Conservation (phyloP, 1,139 yeast species). For the Wickerhamomyces sp. region DNA sequence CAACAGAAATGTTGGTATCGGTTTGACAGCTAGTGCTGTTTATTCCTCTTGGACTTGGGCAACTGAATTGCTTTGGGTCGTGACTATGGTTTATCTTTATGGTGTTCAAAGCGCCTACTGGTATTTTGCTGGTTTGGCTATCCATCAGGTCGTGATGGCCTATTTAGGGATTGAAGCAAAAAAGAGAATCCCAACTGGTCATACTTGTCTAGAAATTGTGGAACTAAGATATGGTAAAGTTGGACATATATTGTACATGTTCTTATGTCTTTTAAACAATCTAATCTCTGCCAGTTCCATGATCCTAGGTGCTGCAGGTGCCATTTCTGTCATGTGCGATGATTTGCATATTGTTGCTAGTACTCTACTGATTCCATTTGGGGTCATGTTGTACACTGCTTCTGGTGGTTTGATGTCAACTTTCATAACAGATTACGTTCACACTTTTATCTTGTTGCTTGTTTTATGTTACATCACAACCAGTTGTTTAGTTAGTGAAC, state of each 20-base stretch:
- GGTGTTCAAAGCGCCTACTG: slow-evolving; percentile 39
- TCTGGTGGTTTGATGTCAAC: slow-evolving; percentile 41
- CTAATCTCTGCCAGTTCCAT: slow-evolving; percentile 33
- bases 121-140: slow-evolving; percentile 32
- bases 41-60: slow-evolving; percentile 54
- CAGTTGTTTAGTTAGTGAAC: slow-evolving; percentile 26
- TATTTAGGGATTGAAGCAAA: slow-evolving; percentile 41
- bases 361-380: slow-evolving; percentile 38
- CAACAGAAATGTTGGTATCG: slow-evolving; percentile 45
- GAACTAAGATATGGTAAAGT: slow-evolving; percentile 37
- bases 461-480: slow-evolving; percentile 30
- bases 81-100: slow-evolving; percentile 39
- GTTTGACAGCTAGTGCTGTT: slow-evolving; percentile 44
- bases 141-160: slow-evolving; percentile 37
- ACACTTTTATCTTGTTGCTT: slow-evolving; percentile 32
- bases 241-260: slow-evolving; percentile 32
- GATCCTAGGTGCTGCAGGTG: slow-evolving; percentile 38
- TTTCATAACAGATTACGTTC: slow-evolving; percentile 36
- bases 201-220: slow-evolving; percentile 39
- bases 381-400: slow-evolving; percentile 35
- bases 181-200: slow-evolving; percentile 40
- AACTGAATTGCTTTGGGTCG: slow-evolving; percentile 43
- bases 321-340: slow-evolving; percentile 32
- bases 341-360: slow-evolving; percentile 40
- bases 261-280: slow-evolving; percentile 32